Evolutionary conservation across 768 basidiomycete genomes (phyloP).

Genomic region (Auriculariales sp.): DNA sequence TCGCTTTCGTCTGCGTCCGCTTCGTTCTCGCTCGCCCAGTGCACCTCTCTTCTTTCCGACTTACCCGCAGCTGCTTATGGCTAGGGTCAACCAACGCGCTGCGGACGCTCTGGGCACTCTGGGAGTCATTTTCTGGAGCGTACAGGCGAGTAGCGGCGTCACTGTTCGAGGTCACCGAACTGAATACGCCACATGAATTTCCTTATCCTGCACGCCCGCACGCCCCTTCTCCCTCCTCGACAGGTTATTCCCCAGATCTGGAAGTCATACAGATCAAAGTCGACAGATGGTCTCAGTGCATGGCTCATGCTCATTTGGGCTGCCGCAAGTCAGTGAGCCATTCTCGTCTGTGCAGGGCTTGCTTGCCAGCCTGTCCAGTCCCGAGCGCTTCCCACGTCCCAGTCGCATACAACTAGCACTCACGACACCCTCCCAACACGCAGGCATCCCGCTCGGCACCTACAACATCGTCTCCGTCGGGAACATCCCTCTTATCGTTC

Average conservation of each 20-base stretch:
- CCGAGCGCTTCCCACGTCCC: too few species aligned
- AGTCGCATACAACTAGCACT: too few species aligned
- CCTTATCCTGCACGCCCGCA: not conserved
- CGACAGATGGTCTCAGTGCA: slow-evolving; percentile 53
- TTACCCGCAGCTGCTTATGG: too few species aligned
- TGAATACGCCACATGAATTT: too few species aligned
- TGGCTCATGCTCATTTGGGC: slow-evolving; percentile 39
- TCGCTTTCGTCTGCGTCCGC: too few species aligned
- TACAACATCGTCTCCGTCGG: slow-evolving; percentile 51
- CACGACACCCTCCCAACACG: too few species aligned
- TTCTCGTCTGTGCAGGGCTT: not conserved
- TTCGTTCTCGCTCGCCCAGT: too few species aligned
- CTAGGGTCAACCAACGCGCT: slow-evolving; percentile 27
- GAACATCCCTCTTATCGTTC: slow-evolving; percentile 57
- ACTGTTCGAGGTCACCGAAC: too few species aligned
- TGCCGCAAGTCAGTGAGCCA: not conserved
- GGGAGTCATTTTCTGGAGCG: slow-evolving; percentile 52
- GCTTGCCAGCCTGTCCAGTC: too few species aligned
- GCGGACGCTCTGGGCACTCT: slow-evolving; percentile 61
- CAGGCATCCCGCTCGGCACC: slow-evolving; percentile 47
- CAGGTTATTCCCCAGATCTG: slow-evolving; percentile 52
- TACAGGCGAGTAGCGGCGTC: slow-evolving; percentile 22
- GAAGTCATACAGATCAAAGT: slow-evolving; percentile 57
- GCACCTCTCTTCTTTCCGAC: too few species aligned
- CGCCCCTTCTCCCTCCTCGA: slow-evolving; percentile 12